These are phyloP conservation scores for Acmispon strigosus DNA, from an alignment of 306 rosid genomes.

Conservation along the genomic window DNA sequence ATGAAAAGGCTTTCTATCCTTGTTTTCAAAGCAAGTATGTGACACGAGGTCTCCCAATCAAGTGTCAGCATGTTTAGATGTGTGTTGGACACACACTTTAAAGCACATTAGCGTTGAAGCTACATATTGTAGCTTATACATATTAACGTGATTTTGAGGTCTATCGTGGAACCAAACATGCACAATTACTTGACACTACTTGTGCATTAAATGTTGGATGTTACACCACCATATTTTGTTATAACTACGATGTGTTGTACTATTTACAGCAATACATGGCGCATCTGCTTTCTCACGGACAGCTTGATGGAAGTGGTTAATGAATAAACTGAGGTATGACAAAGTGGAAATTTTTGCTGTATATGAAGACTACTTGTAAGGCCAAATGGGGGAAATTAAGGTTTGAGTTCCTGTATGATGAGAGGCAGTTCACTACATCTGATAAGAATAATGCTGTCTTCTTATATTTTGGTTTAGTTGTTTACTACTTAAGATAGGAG, in stretches of 20 bases:
- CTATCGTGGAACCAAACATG: too few relatives aligned
- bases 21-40: not conserved
- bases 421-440: too few relatives aligned
- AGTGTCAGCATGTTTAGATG: not conserved
- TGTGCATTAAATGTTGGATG: not conserved
- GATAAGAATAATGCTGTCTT: too few relatives aligned
- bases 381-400: slow-evolving; percentile 2
- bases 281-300: slow-evolving; percentile 84
- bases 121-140: too few relatives aligned
- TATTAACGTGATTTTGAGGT: too few relatives aligned
- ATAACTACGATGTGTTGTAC: not conserved
- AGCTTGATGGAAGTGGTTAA: slow-evolving; percentile 78
- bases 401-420: not conserved
- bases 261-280: slow-evolving; percentile 87
- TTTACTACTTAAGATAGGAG: too few relatives aligned
- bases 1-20: not conserved
- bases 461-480: too few relatives aligned
- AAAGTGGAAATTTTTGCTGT: not conserved
- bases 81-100: too few relatives aligned
- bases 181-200: not conserved
- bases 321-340: not conserved
- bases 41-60: not conserved
- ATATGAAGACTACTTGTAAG: not conserved
- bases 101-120: too few relatives aligned
- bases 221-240: not conserved